Percentiles rank a stretch among this genome's conserved stretches.
phyloP scores from a whole-genome alignment of 2,329 filamentous ascomycete genomes.

The Pseudopithomyces maydicus region DNA sequence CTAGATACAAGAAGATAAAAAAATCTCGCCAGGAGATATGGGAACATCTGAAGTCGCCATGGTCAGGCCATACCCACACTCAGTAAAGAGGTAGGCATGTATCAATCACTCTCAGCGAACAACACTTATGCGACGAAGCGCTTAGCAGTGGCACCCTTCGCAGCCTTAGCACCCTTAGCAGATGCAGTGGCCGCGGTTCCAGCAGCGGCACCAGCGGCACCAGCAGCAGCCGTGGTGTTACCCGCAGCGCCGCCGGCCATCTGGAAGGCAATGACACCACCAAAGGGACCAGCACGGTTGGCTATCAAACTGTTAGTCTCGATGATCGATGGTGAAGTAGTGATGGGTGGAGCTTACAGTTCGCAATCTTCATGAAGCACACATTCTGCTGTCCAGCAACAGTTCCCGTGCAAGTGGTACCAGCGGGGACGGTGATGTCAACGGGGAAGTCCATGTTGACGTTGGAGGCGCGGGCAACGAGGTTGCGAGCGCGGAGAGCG shows the following conservation, averaged over 20 bases:
- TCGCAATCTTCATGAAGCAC: constrained; percentile 46
- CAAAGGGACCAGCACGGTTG: constrained; percentile 26
- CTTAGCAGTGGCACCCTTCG: constrained; percentile 3
- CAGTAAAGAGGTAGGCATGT: background rate
- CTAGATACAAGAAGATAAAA: no score
- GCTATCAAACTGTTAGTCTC: constrained; percentile 4
- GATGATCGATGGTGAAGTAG: background rate
- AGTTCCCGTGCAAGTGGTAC: constrained; percentile 60
- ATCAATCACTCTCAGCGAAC: no score
- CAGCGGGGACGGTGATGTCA: constrained; percentile 52
- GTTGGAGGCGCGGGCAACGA: constrained; percentile 19
- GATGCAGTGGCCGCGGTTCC: background rate
- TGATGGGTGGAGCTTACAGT: constrained; percentile 1
- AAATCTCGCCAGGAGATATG: no score
- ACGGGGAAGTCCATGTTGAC: constrained; percentile 20
- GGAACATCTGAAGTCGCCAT: no score
- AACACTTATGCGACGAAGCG: constrained; percentile 2
- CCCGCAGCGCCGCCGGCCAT: constrained; percentile 10
- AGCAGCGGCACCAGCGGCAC: background rate
- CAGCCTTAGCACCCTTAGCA: background rate
- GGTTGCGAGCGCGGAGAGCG: constrained; percentile 8
- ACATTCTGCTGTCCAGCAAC: constrained; percentile 61
- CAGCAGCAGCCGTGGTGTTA: constrained; percentile 9
- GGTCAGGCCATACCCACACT: background rate
- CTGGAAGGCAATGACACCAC: constrained; percentile 27